phyloP scores from a whole-genome alignment of 2,329 filamentous ascomycete genomes.

The Orbilia javanica region DNA sequence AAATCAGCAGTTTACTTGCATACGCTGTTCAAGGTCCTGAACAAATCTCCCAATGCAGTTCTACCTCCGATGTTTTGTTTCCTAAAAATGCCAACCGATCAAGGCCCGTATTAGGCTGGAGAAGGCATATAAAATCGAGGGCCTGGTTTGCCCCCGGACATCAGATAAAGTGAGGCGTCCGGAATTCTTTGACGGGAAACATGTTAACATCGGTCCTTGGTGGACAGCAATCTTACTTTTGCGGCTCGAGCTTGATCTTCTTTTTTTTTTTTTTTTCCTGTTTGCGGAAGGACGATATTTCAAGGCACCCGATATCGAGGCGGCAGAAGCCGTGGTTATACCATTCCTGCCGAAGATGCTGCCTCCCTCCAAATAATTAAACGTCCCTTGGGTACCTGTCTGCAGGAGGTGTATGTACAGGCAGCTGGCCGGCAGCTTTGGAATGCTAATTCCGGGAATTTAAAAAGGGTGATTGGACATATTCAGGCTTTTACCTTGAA shows the following conservation, averaged over 20 bases:
- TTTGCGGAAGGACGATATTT: slow-evolving; percentile 47
- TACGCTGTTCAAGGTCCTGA: slow-evolving; percentile 18
- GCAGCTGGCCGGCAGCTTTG: slow-evolving; percentile 39
- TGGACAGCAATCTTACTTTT: slow-evolving; percentile 23
- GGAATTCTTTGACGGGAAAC: not conserved
- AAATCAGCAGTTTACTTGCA: slow-evolving; percentile 15
- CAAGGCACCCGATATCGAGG: slow-evolving; percentile 46
- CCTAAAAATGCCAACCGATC: slow-evolving; percentile 34
- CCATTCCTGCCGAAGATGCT: slow-evolving; percentile 29
- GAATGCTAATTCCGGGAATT: slow-evolving; percentile 53
- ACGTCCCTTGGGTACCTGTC: slow-evolving; percentile 39
- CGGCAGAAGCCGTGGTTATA: slow-evolving; percentile 41
- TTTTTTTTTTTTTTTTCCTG: slow-evolving; percentile 29
- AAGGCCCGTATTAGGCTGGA: slow-evolving; percentile 35
- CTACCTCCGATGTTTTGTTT: not conserved
- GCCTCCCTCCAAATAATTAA: slow-evolving; percentile 19
- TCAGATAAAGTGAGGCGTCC: slow-evolving; percentile 49
- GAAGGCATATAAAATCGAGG: not conserved
- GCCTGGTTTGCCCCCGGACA: not conserved
- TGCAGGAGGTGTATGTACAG: slow-evolving; percentile 35
- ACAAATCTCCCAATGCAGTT: slow-evolving; percentile 11
- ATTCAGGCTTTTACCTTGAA: slow-evolving; percentile 10
- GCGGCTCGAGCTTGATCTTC: slow-evolving; percentile 5
- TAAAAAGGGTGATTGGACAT: slow-evolving; percentile 34
- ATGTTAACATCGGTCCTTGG: slow-evolving; percentile 32